These are phyloP conservation scores for Cordyceps cateniannulata DNA, from an alignment of 2,329 filamentous ascomycete genomes.

Conservation along the genomic window DNA sequence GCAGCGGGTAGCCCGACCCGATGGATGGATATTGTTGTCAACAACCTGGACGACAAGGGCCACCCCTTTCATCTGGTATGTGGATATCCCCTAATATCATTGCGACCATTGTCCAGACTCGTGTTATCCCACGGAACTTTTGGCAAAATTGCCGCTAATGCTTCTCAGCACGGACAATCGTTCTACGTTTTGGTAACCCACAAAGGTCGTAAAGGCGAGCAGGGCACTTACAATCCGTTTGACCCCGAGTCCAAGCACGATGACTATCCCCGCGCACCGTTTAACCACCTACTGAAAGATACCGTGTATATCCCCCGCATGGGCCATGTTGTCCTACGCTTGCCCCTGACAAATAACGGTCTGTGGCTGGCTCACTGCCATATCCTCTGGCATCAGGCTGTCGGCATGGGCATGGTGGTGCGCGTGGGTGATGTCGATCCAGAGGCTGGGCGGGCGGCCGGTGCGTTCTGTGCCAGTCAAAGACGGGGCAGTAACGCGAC, in stretches of 20 bases:
- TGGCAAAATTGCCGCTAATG: background rate
- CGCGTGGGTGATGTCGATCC: slow-evolving; percentile 9
- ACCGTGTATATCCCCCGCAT: slow-evolving; percentile 28
- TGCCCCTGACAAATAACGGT: slow-evolving; percentile 29
- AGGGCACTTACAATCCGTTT: slow-evolving; percentile 12
- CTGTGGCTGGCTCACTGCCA: slow-evolving; percentile 34
- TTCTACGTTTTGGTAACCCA: slow-evolving; percentile 14
- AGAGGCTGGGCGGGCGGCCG: background rate
- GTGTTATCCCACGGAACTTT: too few species aligned
- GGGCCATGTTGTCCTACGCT: slow-evolving; percentile 29
- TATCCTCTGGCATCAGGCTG: slow-evolving; percentile 30
- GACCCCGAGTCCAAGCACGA: slow-evolving; percentile 8
- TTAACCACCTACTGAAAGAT: slow-evolving; percentile 26
- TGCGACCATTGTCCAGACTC: too few species aligned
- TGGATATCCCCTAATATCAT: background rate
- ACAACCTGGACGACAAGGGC: slow-evolving; percentile 42
- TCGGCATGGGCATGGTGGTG: slow-evolving; percentile 35
- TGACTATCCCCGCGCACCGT: background rate
- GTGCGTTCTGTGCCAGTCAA: slow-evolving; percentile 1
- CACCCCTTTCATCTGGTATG: slow-evolving; percentile 43
- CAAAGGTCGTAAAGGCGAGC: slow-evolving; percentile 8
- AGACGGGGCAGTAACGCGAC: background rate
- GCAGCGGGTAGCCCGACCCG: slow-evolving; percentile 14
- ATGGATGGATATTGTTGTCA: slow-evolving; percentile 43
- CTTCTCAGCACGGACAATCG: slow-evolving; percentile 16